phyloP scores from a whole-genome alignment of 2,329 filamentous ascomycete genomes.

The Arthrobotrys iridis region DNA sequence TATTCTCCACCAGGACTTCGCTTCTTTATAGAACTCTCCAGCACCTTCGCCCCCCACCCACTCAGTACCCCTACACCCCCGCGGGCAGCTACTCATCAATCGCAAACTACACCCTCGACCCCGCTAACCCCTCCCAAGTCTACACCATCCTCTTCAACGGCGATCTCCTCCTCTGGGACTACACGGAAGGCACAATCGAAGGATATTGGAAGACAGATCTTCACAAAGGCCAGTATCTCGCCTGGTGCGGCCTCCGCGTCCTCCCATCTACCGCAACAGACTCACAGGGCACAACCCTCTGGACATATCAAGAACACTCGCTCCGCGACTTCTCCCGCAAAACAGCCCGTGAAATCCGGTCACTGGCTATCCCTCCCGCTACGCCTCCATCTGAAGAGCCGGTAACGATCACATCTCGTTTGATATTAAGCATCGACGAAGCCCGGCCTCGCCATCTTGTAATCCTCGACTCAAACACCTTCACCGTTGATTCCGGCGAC shows the following conservation, averaged over 20 bases:
- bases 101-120: conserved; percentile 67
- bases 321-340: conserved; percentile 40
- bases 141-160: conserved; percentile 67
- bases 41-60: conserved; percentile 38
- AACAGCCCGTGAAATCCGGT: conserved; percentile 26
- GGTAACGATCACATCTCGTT: conserved; percentile 2
- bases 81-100: conserved; percentile 61
- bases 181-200: conserved; percentile 63
- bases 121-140: conserved; percentile 65
- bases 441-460: conserved; percentile 35
- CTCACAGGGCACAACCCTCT: conserved; percentile 36
- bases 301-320: conserved; percentile 49
- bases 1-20: conserved; percentile 84
- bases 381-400: not conserved
- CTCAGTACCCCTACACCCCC: conserved; percentile 61
- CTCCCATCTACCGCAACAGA: conserved; percentile 58
- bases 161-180: conserved; percentile 69
- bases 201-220: conserved; percentile 50
- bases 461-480: conserved; percentile 40
- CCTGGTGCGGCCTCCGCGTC: conserved; percentile 72
- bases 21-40: conserved; percentile 77
- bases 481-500: conserved; percentile 38
- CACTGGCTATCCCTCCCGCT: conserved; percentile 21
- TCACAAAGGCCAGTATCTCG: conserved; percentile 70
- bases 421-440: conserved; percentile 38